Conservation (phyloP, 768 basidiomycete species). For the Polyporus arcularius region DNA sequence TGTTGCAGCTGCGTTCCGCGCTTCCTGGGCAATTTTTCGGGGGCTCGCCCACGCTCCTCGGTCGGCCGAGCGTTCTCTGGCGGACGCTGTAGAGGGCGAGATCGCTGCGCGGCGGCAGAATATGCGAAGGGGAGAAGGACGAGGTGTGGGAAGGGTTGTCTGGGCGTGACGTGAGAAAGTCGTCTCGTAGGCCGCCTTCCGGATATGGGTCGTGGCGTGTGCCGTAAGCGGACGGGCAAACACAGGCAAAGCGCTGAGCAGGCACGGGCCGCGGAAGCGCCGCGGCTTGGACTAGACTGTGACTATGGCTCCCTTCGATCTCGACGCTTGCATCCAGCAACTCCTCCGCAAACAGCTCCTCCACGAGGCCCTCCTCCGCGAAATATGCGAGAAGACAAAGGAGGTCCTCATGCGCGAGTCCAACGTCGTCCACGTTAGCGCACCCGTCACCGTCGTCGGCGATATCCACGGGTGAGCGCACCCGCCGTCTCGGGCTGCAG, state of each 20-base stretch:
- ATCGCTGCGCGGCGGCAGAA: too few relatives aligned
- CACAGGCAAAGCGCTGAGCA: conserved; percentile 1
- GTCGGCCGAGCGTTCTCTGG: too few relatives aligned
- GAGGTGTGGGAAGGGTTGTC: too few relatives aligned
- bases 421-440: conserved; percentile 95
- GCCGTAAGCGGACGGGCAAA: not conserved
- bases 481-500: conserved; percentile 15
- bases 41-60: too few relatives aligned
- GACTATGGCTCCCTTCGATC: conserved; percentile 73
- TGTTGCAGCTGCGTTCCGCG: too few relatives aligned
- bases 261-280: not conserved
- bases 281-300: conserved; percentile 12
- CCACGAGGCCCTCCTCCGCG: conserved; percentile 90
- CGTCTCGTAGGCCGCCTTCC: conserved; percentile 4
- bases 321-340: conserved; percentile 94
- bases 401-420: conserved; percentile 99
- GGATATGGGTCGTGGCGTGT: not conserved
- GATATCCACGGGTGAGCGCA: conserved; percentile 94
- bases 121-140: too few relatives aligned
- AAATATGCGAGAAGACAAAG: conserved; percentile 99
- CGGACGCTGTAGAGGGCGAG: too few relatives aligned
- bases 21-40: too few relatives aligned
- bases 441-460: conserved; percentile 97
- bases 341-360: conserved; percentile 90
- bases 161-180: not conserved